A percentile compares a stretch with the other conserved stretches of the same genome.
These are phyloP conservation scores for Fusarium illudens DNA, from an alignment of 2,329 filamentous ascomycete genomes.

Conservation along the genomic window DNA sequence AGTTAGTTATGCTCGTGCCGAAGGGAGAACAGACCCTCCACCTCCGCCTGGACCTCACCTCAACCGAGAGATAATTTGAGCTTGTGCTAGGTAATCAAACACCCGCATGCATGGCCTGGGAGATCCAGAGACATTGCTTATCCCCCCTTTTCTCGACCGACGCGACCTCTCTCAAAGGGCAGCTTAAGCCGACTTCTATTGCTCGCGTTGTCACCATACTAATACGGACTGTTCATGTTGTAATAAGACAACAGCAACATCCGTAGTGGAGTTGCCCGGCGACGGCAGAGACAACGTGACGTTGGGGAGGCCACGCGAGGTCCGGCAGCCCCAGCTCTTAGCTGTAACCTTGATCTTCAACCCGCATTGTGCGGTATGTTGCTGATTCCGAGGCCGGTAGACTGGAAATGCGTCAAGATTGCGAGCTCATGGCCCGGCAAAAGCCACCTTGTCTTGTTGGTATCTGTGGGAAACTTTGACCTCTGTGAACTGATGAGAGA, in stretches of 20 bases:
- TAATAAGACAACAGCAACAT: conserved; percentile 30
- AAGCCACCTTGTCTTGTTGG: conserved; percentile 35
- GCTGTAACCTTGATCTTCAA: conserved; percentile 1
- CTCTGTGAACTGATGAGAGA: conserved; percentile 15
- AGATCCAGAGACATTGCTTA: conserved; percentile 7
- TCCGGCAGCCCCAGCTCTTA: conserved; percentile 5
- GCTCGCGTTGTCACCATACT: conserved; percentile 18
- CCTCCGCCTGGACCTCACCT: conserved; percentile 14
- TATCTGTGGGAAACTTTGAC: conserved; percentile 27
- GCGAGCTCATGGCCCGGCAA: conserved; percentile 14
- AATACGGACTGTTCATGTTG: conserved; percentile 21
- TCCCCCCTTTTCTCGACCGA: conserved; percentile 25
- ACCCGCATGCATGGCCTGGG: conserved; percentile 19
- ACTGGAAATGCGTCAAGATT: conserved; percentile 28
- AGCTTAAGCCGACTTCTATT: conserved; percentile 34
- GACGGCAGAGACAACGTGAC: conserved; percentile 28
- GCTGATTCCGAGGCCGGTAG: conserved; percentile 24
- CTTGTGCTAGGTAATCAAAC: conserved; percentile 38
- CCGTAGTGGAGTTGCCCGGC: conserved; percentile 23
- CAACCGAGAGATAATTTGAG: conserved; percentile 22
- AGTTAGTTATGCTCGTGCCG: conserved; percentile 9
- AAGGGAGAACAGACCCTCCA: conserved; percentile 32
- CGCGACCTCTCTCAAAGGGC: conserved; percentile 7
- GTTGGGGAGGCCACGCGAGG: conserved; percentile 6
- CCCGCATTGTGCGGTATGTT: conserved; percentile 19